Conservation (phyloP, 106 monocot species). For the Vanilla planifolia region DNA sequence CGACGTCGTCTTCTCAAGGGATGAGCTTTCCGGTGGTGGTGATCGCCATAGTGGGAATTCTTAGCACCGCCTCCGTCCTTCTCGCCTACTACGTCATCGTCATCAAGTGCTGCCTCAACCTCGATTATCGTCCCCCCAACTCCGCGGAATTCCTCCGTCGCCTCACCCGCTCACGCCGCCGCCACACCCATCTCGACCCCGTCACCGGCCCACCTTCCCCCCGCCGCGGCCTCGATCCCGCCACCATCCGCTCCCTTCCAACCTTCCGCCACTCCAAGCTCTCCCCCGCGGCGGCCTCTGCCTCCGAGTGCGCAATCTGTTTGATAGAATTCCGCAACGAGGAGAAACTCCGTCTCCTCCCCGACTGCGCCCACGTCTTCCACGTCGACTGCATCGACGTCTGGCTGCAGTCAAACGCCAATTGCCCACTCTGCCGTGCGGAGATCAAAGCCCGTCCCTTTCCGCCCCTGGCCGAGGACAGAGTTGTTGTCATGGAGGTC, state of each 20-base stretch:
- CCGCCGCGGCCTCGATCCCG: conserved; percentile 20
- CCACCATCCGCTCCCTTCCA: conserved; percentile 21
- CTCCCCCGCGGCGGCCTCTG: not conserved
- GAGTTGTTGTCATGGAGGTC: conserved; percentile 16
- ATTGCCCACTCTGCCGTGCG: conserved; percentile 22
- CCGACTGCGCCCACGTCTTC: conserved; percentile 21
- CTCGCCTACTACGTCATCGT: conserved; percentile 37
- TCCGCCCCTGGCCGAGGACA: not conserved
- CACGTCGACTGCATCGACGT: conserved; percentile 27
- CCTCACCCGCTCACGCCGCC: conserved; percentile 10
- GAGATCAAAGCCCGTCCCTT: not conserved
- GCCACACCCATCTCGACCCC: not conserved
- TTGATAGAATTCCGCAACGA: conserved; percentile 9
- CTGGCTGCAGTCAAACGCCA: conserved; percentile 15
- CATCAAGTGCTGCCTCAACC: conserved; percentile 24
- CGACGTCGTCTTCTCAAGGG: not conserved
- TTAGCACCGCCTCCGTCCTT: conserved; percentile 26
- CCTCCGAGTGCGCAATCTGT: conserved; percentile 23
- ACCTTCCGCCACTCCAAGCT: conserved; percentile 17
- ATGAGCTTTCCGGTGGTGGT: conserved; percentile 25
- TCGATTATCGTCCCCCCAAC: conserved; percentile 8
- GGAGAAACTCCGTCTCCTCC: conserved; percentile 15
- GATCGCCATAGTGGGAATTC: conserved; percentile 27
- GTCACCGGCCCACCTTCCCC: not conserved
- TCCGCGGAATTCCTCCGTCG: conserved; percentile 4